Percentiles rank a stretch among this genome's conserved stretches.
These are phyloP conservation scores for Leishmania gerbilli DNA, from an alignment of 208 protist species.

Conservation along the genomic window DNA sequence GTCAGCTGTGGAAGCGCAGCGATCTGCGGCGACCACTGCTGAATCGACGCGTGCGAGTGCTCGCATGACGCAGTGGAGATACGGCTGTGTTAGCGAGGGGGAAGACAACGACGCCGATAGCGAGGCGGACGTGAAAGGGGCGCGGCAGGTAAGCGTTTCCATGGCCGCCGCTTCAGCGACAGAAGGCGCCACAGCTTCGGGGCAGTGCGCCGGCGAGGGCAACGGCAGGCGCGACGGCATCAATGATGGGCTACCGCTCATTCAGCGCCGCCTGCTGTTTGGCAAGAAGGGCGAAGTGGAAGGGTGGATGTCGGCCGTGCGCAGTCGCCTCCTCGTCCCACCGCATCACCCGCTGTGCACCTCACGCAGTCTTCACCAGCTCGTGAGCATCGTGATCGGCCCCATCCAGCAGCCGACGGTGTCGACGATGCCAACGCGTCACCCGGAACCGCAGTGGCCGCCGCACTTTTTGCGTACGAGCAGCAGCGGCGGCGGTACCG, in stretches of 20 bases:
- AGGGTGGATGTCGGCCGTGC: constrained; percentile 42
- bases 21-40: constrained; percentile 1
- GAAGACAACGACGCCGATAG: constrained; percentile 30
- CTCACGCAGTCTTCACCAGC: constrained; percentile 66
- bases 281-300: constrained; percentile 64
- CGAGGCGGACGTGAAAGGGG: constrained; percentile 16
- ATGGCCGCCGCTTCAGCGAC: neutral
- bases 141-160: neutral
- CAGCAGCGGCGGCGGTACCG: constrained; percentile 7
- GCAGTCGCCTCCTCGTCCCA: constrained; percentile 48
- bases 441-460: constrained; percentile 81
- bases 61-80: neutral
- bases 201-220: neutral
- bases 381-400: constrained; percentile 77
- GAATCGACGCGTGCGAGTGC: neutral
- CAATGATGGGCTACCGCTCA: constrained; percentile 15
- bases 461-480: constrained; percentile 56
- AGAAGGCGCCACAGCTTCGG: neutral
- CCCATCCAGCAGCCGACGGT: constrained; percentile 82
- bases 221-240: neutral
- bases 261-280: constrained; percentile 65
- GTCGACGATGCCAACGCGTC: constrained; percentile 57
- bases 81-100: constrained; percentile 8
- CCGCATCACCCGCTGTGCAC: constrained; percentile 44
- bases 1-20: constrained; percentile 20